Conservation (phyloP, 2,329 filamentous ascomycete species). For the Ophiognomonia clavigignenti-juglandacearum region DNA sequence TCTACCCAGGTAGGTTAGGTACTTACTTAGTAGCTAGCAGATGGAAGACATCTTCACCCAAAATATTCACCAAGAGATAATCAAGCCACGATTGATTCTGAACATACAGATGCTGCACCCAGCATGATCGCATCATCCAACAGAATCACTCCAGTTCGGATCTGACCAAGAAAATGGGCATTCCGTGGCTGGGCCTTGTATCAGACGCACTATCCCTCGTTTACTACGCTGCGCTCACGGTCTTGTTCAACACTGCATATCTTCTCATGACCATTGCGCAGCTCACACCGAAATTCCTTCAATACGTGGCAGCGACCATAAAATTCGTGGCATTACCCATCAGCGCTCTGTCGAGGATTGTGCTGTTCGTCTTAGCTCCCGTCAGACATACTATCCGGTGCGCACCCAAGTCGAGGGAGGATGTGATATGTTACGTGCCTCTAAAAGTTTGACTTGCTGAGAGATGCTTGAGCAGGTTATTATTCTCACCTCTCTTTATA, state of each 20-base stretch:
- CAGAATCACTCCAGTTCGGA: neutral
- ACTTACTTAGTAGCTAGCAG: too few species aligned
- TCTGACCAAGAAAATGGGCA: neutral
- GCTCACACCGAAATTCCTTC: too few species aligned
- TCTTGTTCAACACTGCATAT: neutral
- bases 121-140: neutral
- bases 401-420: neutral
- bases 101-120: neutral
- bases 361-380: slow-evolving; percentile 15
- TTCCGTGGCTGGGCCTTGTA: slow-evolving; percentile 12
- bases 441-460: neutral
- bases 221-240: neutral
- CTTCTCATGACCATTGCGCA: slow-evolving; percentile 1
- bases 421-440: neutral
- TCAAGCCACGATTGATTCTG: too few species aligned
- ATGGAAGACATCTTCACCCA: too few species aligned
- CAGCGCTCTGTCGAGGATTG: neutral
- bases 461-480: neutral
- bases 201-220: too few species aligned
- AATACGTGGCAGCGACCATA: too few species aligned
- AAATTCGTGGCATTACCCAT: slow-evolving; percentile 13
- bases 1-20: too few species aligned
- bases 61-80: too few species aligned
- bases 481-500: slow-evolving; percentile 22
- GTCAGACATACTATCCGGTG: slow-evolving; percentile 13